Percentiles rank a stretch among this genome's conserved stretches.
phyloP scores from a whole-genome alignment of 2,329 filamentous ascomycete genomes.

The Remersonia thermophila region DNA sequence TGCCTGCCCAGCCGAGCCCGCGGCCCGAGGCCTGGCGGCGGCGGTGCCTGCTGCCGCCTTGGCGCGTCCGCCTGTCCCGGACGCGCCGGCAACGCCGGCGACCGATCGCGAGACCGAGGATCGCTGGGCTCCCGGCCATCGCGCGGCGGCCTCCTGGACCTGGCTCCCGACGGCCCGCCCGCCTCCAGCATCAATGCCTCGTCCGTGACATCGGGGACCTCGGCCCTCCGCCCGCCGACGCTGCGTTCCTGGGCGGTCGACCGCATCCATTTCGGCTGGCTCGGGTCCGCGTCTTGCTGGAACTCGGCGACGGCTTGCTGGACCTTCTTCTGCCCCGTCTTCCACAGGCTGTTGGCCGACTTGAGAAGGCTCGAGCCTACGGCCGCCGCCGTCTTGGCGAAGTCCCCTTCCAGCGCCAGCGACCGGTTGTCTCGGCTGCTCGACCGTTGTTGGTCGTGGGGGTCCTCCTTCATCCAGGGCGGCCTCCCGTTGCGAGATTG shows the following conservation, averaged over 20 bases:
- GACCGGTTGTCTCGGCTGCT: slow-evolving; percentile 42
- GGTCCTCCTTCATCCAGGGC: slow-evolving; percentile 51
- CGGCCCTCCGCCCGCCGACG: slow-evolving; percentile 22
- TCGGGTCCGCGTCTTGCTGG: slow-evolving; percentile 58
- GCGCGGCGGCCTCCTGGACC: slow-evolving; percentile 17
- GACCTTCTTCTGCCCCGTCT: slow-evolving; percentile 81
- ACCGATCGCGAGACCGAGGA: slow-evolving; percentile 32
- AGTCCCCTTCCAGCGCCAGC: slow-evolving; percentile 44
- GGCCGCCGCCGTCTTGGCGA: slow-evolving; percentile 69
- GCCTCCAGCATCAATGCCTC: slow-evolving; percentile 72
- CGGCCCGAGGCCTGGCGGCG: slow-evolving; percentile 34
- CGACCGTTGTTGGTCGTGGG: slow-evolving; percentile 27
- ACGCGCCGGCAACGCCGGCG: slow-evolving; percentile 35
- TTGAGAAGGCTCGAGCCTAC: slow-evolving; percentile 80
- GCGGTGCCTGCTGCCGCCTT: slow-evolving; percentile 43
- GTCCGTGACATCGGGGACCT: slow-evolving; percentile 41
- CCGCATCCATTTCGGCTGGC: slow-evolving; percentile 91
- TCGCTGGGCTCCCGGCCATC: slow-evolving; percentile 22
- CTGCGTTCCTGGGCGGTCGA: slow-evolving; percentile 44
- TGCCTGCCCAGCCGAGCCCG: slow-evolving; percentile 57
- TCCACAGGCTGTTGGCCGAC: slow-evolving; percentile 91
- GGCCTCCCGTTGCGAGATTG: slow-evolving; percentile 32
- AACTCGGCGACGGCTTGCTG: slow-evolving; percentile 88
- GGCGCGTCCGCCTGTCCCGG: slow-evolving; percentile 34
- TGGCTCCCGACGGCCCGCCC: slow-evolving; percentile 41